These are phyloP conservation scores for Trametes polyzona DNA, from an alignment of 1,284 basidiomycete species.

Conservation along the genomic window DNA sequence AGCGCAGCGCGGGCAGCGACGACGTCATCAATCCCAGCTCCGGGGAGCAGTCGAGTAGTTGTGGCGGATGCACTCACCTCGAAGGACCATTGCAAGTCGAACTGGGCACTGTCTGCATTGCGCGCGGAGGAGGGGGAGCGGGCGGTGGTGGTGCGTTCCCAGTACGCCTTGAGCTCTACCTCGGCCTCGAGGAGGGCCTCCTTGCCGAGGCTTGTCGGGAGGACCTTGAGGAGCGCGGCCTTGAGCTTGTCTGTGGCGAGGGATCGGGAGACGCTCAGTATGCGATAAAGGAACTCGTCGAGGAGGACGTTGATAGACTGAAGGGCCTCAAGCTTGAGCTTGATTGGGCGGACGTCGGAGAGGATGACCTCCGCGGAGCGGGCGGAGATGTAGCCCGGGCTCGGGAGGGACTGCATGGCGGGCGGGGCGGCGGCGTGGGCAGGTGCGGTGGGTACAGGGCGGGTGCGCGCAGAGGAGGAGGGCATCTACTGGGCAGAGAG, in stretches of 20 bases:
- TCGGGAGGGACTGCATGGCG: slow-evolving; percentile 36
- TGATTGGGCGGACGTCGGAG: slow-evolving; percentile 89
- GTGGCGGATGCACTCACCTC: slow-evolving; percentile 54
- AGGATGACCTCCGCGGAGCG: slow-evolving; percentile 88
- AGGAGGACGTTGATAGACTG: slow-evolving; percentile 81
- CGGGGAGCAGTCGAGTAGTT: not conserved
- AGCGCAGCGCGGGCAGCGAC: not conserved
- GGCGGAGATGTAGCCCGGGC: slow-evolving; percentile 75
- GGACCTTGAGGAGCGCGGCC: slow-evolving; percentile 68
- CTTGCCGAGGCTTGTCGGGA: slow-evolving; percentile 83
- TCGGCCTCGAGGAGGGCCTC: slow-evolving; percentile 92
- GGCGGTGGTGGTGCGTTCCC: slow-evolving; percentile 63
- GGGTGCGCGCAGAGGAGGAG: not conserved
- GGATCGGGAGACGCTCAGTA: slow-evolving; percentile 74
- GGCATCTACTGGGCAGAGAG: slow-evolving; percentile 5
- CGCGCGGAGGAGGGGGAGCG: slow-evolving; percentile 36
- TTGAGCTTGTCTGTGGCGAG: slow-evolving; percentile 78
- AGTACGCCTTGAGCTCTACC: slow-evolving; percentile 85
- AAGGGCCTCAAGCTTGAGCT: slow-evolving; percentile 76
- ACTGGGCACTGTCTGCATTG: slow-evolving; percentile 55
- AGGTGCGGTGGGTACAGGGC: not conserved
- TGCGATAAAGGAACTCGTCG: slow-evolving; percentile 83
- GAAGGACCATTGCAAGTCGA: slow-evolving; percentile 72
- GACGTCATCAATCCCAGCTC: not conserved
- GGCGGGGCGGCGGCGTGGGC: not conserved